A percentile compares a stretch with the other conserved stretches of the same genome.
Evolutionary conservation across 2,329 filamentous ascomycete species (phyloP).

Genomic region (Fusarium clavum): DNA sequence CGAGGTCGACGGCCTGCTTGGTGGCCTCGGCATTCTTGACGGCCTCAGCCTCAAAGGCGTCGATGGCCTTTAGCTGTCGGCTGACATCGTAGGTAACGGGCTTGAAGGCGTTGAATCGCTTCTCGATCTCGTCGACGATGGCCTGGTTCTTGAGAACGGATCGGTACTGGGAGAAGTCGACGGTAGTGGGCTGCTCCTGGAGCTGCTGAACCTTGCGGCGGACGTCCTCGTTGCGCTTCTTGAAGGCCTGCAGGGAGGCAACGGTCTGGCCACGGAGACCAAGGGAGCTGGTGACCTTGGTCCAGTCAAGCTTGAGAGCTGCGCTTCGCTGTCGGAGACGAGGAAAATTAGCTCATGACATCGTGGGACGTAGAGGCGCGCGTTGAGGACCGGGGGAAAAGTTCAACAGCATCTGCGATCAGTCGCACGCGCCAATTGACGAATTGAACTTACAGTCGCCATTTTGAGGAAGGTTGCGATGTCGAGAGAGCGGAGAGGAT

Average conservation of each 20-base stretch:
- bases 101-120: constrained; percentile 92
- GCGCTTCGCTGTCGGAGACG: constrained; percentile 81
- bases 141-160: constrained; percentile 93
- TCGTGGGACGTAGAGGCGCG: constrained; percentile 38
- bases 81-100: constrained; percentile 90
- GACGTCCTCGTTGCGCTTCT: constrained; percentile 99
- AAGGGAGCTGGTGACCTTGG: constrained; percentile 91
- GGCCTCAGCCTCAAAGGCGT: constrained; percentile 96
- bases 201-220: constrained; percentile 91
- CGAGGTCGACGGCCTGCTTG: constrained; percentile 94
- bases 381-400: constrained; percentile 8
- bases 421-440: constrained; percentile 46
- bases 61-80: constrained; percentile 97
- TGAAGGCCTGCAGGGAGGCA: constrained; percentile 92
- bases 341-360: constrained; percentile 67
- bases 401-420: constrained; percentile 34
- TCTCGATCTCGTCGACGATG: constrained; percentile 96
- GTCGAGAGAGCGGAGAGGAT: constrained; percentile 61
- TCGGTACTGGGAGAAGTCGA: constrained; percentile 97
- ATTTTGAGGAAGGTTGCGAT: constrained; percentile 68
- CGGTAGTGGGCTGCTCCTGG: constrained; percentile 82
- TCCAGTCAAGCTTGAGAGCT: constrained; percentile 99
- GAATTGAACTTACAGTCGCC: constrained; percentile 72
- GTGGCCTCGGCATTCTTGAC: constrained; percentile 97
- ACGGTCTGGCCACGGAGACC: constrained; percentile 96